These are phyloP conservation scores for Parafenestella ontariensis DNA, from an alignment of 2,329 filamentous ascomycete genomes.

Conservation along the genomic window DNA sequence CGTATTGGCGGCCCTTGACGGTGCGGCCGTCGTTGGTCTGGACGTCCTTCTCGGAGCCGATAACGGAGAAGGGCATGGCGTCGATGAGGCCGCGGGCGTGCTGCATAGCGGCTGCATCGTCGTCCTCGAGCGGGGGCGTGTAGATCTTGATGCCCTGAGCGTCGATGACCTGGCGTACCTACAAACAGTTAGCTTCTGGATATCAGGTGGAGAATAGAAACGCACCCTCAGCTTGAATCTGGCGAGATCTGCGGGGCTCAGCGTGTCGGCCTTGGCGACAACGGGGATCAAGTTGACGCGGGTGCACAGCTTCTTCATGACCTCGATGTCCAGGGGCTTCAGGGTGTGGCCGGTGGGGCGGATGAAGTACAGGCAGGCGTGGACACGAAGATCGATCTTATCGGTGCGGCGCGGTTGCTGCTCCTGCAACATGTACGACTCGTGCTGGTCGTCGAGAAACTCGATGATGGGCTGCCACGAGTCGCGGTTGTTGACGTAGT, in stretches of 20 bases:
- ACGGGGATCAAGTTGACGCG: slow-evolving; percentile 98
- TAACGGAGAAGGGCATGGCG: slow-evolving; percentile 98
- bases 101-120: slow-evolving; percentile 93
- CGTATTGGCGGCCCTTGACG: slow-evolving; percentile 98
- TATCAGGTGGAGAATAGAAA: slow-evolving; percentile 12
- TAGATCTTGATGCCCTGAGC: slow-evolving; percentile 99
- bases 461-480: slow-evolving; percentile 99
- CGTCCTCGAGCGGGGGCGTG: slow-evolving; percentile 95
- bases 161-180: slow-evolving; percentile 96
- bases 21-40: slow-evolving; percentile 95
- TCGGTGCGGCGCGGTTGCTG: slow-evolving; percentile 97
- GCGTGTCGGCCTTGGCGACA: slow-evolving; percentile 96
- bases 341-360: slow-evolving; percentile 97
- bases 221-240: slow-evolving; percentile 95
- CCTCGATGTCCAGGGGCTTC: slow-evolving; percentile 98
- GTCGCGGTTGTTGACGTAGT: slow-evolving; percentile 99
- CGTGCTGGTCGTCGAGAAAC: slow-evolving; percentile 99
- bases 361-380: slow-evolving; percentile 99
- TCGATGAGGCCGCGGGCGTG: slow-evolving; percentile 94
- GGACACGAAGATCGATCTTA: slow-evolving; percentile 99
- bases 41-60: slow-evolving; percentile 98
- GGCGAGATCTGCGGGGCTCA: slow-evolving; percentile 88
- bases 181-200: slow-evolving; percentile 23
- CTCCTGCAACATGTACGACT: slow-evolving; percentile 99
- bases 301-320: slow-evolving; percentile 99